Conservation (phyloP, 306 rosid species). For the Lathyrus sativus region DNA sequence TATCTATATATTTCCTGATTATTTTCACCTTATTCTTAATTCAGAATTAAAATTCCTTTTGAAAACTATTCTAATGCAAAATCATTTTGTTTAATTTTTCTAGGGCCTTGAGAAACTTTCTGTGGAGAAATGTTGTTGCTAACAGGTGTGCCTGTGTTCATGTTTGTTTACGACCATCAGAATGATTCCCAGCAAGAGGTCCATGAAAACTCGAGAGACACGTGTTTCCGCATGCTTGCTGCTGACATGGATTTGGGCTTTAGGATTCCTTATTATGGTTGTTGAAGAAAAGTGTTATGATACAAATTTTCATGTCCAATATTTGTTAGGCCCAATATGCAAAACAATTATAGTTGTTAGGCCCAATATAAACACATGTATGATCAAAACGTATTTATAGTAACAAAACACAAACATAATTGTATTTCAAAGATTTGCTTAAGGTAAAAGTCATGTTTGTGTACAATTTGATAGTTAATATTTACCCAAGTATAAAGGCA, state of each 20-base stretch:
- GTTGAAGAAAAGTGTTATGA: too few relatives aligned
- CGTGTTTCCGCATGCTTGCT: conserved; percentile 14
- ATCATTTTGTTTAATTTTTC: not conserved
- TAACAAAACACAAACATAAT: not conserved
- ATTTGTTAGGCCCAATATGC: not conserved
- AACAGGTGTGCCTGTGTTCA: conserved; percentile 16
- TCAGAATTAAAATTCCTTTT: not conserved
- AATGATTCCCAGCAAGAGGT: conserved; percentile 24
- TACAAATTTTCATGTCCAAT: not conserved
- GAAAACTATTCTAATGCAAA: not conserved
- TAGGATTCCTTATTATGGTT: not conserved
- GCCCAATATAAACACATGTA: not conserved
- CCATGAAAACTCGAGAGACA: not conserved
- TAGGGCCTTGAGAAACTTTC: not conserved
- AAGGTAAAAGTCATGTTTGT: conserved; percentile 50
- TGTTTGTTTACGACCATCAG: conserved; percentile 12
- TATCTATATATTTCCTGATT: not conserved
- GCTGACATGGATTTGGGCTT: conserved; percentile 5
- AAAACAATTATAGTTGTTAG: not conserved
- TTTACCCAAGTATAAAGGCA: conserved; percentile 34
- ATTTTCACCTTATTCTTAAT: not conserved
- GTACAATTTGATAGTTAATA: conserved; percentile 43
- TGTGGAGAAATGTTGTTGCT: conserved; percentile 17
- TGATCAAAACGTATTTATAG: not conserved
- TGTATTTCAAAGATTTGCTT: conserved; percentile 23